phyloP scores from a whole-genome alignment of 345 rosid species.

The Lenwebbia sp. region DNA sequence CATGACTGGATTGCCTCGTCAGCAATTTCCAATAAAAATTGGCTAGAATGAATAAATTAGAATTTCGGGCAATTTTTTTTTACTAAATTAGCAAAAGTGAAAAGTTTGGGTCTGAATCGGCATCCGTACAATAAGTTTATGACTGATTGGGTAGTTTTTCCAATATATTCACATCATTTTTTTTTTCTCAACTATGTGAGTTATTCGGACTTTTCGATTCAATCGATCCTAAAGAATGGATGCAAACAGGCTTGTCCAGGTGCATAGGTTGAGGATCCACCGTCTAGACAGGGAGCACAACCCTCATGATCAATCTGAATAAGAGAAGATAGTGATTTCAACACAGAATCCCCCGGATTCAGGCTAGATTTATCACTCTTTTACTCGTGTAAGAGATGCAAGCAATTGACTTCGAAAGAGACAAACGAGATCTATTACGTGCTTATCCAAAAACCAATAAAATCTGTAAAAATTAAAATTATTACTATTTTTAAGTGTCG shows the following conservation, averaged over 20 bases:
- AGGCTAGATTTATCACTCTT: not conserved
- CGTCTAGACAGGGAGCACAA: not conserved
- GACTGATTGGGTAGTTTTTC: not conserved
- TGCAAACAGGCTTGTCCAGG: not conserved
- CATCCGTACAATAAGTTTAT: not conserved
- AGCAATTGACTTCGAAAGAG: not conserved
- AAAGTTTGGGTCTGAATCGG: not conserved
- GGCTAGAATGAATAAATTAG: fast-evolving
- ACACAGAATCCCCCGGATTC: not conserved
- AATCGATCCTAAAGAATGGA: not conserved
- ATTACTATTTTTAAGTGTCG: not conserved
- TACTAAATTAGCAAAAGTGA: not conserved
- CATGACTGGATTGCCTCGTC: not conserved
- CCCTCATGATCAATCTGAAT: not conserved
- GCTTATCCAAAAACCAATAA: not conserved
- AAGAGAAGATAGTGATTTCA: not conserved
- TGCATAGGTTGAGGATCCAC: not conserved
- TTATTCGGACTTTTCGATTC: fast-evolving
- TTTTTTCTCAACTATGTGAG: not conserved
- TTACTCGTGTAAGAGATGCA: not conserved
- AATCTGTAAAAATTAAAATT: not conserved
- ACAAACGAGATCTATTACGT: not conserved
- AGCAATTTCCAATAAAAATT: not conserved
- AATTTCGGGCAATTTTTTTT: not conserved
- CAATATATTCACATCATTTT: not conserved